Evolutionary conservation across 177 flowering plant genomes (phyloP), one percentile per base, ranked within the genome.

Genomic region (Vitis hybrid): DNA sequence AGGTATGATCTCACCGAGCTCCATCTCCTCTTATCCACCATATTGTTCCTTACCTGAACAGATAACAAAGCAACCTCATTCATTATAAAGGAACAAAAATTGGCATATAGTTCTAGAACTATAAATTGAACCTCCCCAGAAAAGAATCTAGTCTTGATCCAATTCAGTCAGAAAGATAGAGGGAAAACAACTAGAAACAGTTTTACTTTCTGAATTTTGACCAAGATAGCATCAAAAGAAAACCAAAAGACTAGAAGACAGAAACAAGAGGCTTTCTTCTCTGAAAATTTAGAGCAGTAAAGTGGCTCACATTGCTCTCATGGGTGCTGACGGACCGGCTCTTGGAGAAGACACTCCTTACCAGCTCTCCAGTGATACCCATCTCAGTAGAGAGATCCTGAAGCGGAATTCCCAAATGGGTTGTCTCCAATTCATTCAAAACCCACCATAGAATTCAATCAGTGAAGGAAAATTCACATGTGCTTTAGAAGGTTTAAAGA

Each of bases 311-410:
- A 74, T 77, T 81, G 81, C 66, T 77, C 8, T 84, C 86, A 5
- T 77, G 84, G 14, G 79, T 64, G 27, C 72, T 50, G 15, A 74
- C 57, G 27, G 90, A 82, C 17, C 84, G 79, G 76, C 75, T 85
- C 73, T 83, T 90, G 8, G 88, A 86, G 90, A 93, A 88, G 68
- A 90, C 90, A 68, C 80, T 85, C 79, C 76, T 85, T 11, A 83
- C 93, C 20, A 88, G 71, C 74, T 78, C 92, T 20, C 92, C 89
- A 41, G 89, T 83, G 71, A 88, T 78, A 59, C 96, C 97, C 97
- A 92, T 92, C 64, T 81, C 73, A 56, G 18, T 10, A 53, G 2
- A 27, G 51, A 62, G 63, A 74, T 48, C 62, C 66, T 24, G 64
- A 65, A 48, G 52, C 67, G 73, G 76, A 73, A 61, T 68, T 71